Base-by-base conservation (phyloP, 2,329 filamentous ascomycete genomes). In the Penicillium griseofulvum region DNA sequence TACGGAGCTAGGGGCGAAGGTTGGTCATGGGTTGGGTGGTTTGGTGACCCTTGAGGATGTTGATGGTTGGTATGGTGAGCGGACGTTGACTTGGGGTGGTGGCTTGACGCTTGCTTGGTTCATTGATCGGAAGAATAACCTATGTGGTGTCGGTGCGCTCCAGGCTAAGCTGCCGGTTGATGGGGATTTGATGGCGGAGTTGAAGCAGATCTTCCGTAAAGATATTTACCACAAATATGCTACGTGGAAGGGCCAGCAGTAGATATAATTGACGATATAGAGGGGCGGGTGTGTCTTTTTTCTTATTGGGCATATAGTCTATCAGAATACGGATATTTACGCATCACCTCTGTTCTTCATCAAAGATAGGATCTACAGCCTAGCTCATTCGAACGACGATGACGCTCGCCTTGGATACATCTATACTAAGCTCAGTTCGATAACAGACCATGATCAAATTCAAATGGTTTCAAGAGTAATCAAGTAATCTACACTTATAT, bases 61-160 rank as follows among this genome's bases (percentile, higher is more conserved):
- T 2, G 69, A 77, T 1, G 74, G 75, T 4, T 78, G 77, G 71
- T 78, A 78, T 42, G 76, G 77, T 4, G 69, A 73, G 34, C 56
- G 66, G 1, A 80, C 78, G 0, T 62, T 80, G 52, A 74, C 70
- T 3, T 80, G 78, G 78, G 78, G 76, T 8, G 80, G 79, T 2
- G 77, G 78, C 0, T 36, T 76, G 58, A 79, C 77, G 0, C 60
- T 80, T 22, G 47, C 71, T 2, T 82, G 79, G 80, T 81, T 81
- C 19, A 70, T 81, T 50, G 79, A 81, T 60, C 76, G 77, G 1
- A 75, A 76, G 67, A 79, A 78, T 57, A 71, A 74, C 14, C 56
- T 81, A 5, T 79, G 76, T 46, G 77, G 74, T 14, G 50, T 79
- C 2, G 72, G 69, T 1, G 77, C 77, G 17, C 26, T 77, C 1